Evolutionary conservation across 176 grass and related monocot genomes (phyloP), one percentile per base, ranked within the genome.

Genomic region (Triticum aestivum): DNA sequence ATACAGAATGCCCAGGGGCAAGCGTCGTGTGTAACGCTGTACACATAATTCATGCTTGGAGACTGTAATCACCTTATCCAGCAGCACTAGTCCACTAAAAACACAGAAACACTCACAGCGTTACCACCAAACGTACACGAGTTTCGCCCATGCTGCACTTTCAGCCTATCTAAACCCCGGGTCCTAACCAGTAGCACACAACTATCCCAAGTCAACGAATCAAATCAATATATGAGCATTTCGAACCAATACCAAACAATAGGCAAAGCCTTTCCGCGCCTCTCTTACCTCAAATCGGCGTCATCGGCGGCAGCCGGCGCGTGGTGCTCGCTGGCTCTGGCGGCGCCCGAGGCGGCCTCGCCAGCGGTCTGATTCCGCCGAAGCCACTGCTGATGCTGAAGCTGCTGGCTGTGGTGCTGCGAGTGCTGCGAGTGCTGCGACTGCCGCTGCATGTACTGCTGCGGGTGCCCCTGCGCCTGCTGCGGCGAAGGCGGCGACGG

Each of bases 351-450:
- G 74, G 30, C 83, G 45, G 51, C 51, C 54, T 90, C 89, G 34
- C 54, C 85, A 67, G 84, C 84, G 41, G 88, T 86, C 65, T 82
- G 90, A 39, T 92, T 89, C 58, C 90, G 88, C 66, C 75, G 84
- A 81, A 86, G 88, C 91, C 88, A 94, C 67, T 91, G 87, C 82
- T 93, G 90, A 30, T 91, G 88, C 24, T 93, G 94, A 3, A 84
- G 85, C 38, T 91, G 79, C 21, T 94, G 95, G 26, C 17, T 83
- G 75, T 82, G 79, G 21, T 61, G 29, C 21, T 84, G 89, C 85
- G 24, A 39, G 8, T 41, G 27, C 45, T 86, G 89, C 85, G 24
- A 39, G 8, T 41, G 27, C 45, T 86, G 80, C 79, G 8, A 81
- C 69, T 81, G 91, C 75, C 88, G 85, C 83, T 92, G 89, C 23